Evolutionary conservation across 2,329 filamentous ascomycete species (phyloP), one percentile per base, ranked within the genome.

Genomic region (Aspergillus quadricinctus): DNA sequence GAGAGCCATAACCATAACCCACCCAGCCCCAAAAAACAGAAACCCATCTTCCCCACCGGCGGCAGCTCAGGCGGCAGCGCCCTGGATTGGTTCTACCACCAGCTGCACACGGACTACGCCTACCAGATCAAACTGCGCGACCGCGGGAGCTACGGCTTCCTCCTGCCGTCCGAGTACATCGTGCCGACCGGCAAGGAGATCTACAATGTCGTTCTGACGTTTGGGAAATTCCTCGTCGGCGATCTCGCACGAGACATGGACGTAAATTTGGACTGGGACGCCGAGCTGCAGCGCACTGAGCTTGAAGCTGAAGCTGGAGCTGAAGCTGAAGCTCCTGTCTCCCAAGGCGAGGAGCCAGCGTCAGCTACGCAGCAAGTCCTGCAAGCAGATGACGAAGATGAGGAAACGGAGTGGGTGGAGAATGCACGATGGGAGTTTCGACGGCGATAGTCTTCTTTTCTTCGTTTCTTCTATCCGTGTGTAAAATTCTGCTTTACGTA

Each of bases 81-180:
- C 1, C 85, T 97, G 45, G 94, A 97, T 74, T 97, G 90, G 86
- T 96, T 99, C 74, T 96, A 96, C 71, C 90, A 96, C 65, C 88
- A 95, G 66, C 75, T 97, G 59, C 79, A 82, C 49, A 89, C 93
- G 19, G 86, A 85, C 60, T 96, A 90, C 71, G 89, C 91, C 57
- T 97, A 95, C 72, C 94, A 97, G 78, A 88, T 88, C 75, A 97
- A 97, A 77, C 79, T 99, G 28, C 82, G 94, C 50, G 94, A 99
- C 71, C 94, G 89, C 0, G 94, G 94, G 9, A 94, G 87, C 70
- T 97, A 97, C 71, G 94, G 94, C 0, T 99, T 97, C 71, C 77
- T 99, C 49, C 78, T 97, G 3, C 94, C 94, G 0, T 87, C 84
- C 56, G 88, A 94, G 56, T 83, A 95, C 58, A 97, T 97, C 57